These are phyloP conservation scores for Marasmius oreades DNA, from an alignment of 1,284 basidiomycete genomes.

Conservation along the genomic window DNA sequence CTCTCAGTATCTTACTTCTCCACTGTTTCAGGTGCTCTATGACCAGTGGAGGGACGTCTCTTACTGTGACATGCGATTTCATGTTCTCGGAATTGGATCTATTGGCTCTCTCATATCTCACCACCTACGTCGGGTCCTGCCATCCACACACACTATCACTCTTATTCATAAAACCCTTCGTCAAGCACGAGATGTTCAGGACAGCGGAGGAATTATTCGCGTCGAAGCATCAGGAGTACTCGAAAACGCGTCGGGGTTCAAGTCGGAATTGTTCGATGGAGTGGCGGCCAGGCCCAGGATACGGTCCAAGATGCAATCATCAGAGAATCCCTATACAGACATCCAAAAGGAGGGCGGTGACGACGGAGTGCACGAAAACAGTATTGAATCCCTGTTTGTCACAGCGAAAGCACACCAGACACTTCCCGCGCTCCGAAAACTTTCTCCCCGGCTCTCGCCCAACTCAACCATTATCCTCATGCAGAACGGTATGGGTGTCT, in stretches of 20 bases:
- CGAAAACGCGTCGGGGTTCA: slow-evolving; percentile 39
- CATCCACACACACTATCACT: slow-evolving; percentile 52
- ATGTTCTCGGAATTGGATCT: slow-evolving; percentile 75
- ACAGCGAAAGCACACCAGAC: slow-evolving; percentile 79
- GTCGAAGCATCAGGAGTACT: slow-evolving; percentile 48
- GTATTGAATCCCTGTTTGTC: slow-evolving; percentile 78
- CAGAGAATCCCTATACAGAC: background rate
- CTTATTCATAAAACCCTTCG: slow-evolving; percentile 58
- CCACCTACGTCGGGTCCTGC: slow-evolving; percentile 64
- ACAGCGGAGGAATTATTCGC: slow-evolving; percentile 32
- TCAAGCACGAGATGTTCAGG: slow-evolving; percentile 30
- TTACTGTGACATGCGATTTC: slow-evolving; percentile 56
- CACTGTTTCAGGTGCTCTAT: background rate
- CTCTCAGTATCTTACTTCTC: background rate
- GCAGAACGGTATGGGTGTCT: slow-evolving; percentile 91
- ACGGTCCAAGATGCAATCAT: background rate
- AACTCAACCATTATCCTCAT: slow-evolving; percentile 84
- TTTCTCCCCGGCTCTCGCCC: slow-evolving; percentile 64
- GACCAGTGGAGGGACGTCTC: slow-evolving; percentile 5
- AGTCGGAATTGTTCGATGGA: slow-evolving; percentile 42
- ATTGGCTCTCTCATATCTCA: slow-evolving; percentile 81
- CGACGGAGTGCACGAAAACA: slow-evolving; percentile 17
- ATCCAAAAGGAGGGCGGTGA: slow-evolving; percentile 11
- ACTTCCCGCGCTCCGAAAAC: slow-evolving; percentile 49
- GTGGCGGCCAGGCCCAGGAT: slow-evolving; percentile 10